Base-by-base conservation (phyloP, 2,329 filamentous ascomycete genomes). In the Penicillium brasilianum region DNA sequence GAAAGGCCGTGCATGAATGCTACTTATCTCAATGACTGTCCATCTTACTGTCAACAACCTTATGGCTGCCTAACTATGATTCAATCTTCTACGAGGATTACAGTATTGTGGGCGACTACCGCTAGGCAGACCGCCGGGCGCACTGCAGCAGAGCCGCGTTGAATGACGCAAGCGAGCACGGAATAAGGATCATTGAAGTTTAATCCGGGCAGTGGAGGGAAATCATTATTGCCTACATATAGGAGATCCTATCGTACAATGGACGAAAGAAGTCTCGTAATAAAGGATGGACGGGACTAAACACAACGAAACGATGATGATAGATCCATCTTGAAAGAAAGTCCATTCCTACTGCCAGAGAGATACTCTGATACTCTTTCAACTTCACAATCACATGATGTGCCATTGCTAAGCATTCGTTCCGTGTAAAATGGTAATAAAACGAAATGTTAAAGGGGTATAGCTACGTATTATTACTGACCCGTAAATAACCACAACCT, bases 121-220 rank as follows among this genome's bases (percentile, higher is more conserved):
- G 20, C 51, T 10, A 28, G 46, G 28, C 32, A 49, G 44, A 25
- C 55, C 18, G 18, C 55, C 55, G 55, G 43, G 36, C 44, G 54
- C 49, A 55, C 53, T 50, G 39, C 53, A 16, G 61, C 61, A 66
- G 64, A 64, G 64, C 61, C 62, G 64, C 62, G 41, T 59, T 59
- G 44, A 59, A 64, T 66, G 64, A 64, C 64, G 64, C 64, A 66
- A 66, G 52, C 52, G 20, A 62, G 57, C 57, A 64, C 58, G 58
- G 52, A 59, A 64, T 34, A 13, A 16, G 56, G 55, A 59, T 59
- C 43, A 60, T 52, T 2, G 41, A 61, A 60, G 58, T 54, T 51
- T 44, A 63, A 53, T 36, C 43, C 32, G 44, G 22, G 25, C 22
- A 30, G n/a, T 48, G n/a, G 44, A 30, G 10, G 44, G 3, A 9